A percentile compares a stretch with the other conserved stretches of the same genome.
Evolutionary conservation across 257 asterid genomes (phyloP).

Genomic region (Solanum chmielewskii): DNA sequence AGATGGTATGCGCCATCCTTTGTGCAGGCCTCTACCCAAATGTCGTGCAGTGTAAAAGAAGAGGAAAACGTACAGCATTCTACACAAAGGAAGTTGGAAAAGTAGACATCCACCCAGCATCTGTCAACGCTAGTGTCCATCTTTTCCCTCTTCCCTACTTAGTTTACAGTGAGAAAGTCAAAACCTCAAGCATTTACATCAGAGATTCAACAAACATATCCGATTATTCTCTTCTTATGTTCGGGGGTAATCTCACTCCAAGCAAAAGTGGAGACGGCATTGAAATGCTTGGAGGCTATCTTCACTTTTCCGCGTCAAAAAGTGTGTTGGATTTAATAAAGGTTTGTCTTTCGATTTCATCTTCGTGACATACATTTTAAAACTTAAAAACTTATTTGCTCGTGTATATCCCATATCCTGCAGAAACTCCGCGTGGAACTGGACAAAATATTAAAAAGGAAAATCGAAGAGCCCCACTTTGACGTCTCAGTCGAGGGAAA

Average conservation of each 20-base stretch:
- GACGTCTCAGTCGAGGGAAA: conserved; percentile 67
- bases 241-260: conserved; percentile 86
- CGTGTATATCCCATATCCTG: neutral
- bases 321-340: conserved; percentile 65
- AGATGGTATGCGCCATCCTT: conserved; percentile 89
- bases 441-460: conserved; percentile 68
- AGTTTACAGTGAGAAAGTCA: conserved; percentile 91
- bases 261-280: conserved; percentile 69
- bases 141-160: conserved; percentile 83
- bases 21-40: conserved; percentile 97
- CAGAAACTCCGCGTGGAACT: conserved; percentile 88
- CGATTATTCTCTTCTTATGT: conserved; percentile 85
- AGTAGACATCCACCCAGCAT: conserved; percentile 88
- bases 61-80: conserved; percentile 78
- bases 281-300: conserved; percentile 96
- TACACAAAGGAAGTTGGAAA: conserved; percentile 83
- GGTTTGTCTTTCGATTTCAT: conserved; percentile 11
- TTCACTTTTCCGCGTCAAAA: conserved; percentile 82
- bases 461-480: conserved; percentile 68
- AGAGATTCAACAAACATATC: conserved; percentile 91
- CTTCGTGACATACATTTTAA: neutral
- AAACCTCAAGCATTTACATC: conserved; percentile 58
- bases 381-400: neutral
- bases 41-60: conserved; percentile 91
- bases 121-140: conserved; percentile 73